Conservation (phyloP, 73 alveolate genomes). For the Paramecium pentaurelia region DNA sequence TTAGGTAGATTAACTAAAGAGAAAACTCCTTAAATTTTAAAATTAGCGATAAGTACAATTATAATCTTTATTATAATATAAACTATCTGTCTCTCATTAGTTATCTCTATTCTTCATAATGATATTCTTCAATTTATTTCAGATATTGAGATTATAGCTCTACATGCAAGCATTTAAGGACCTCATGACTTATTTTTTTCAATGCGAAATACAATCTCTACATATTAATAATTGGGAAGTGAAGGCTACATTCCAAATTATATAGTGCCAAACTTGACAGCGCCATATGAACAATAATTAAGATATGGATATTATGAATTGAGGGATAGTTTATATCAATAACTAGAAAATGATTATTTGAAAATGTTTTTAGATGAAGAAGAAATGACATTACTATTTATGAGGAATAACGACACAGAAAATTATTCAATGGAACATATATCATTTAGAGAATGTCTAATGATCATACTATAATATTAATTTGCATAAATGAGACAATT, state of each 20-base stretch:
- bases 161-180: not conserved
- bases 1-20: not conserved
- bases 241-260: not conserved
- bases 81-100: not conserved
- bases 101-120: not conserved
- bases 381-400: not conserved
- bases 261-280: not conserved
- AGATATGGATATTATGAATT: slow-evolving; percentile 22
- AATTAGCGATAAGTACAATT: not conserved
- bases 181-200: slow-evolving; percentile 29
- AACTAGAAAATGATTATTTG: not conserved
- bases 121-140: not conserved
- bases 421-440: not conserved
- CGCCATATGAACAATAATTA: not conserved
- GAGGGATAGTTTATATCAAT: not conserved
- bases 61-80: not conserved
- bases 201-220: not conserved
- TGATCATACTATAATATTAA: not conserved
- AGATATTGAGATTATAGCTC: not conserved
- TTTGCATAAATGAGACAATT: not conserved
- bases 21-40: not conserved
- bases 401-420: not conserved
- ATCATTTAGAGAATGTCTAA: not conserved
- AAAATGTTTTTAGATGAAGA: not conserved
- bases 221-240: not conserved